Evolutionary conservation across 2,329 filamentous ascomycete species (phyloP), one percentile per base, ranked within the genome.

Genomic region (Fusarium nisikadoi): DNA sequence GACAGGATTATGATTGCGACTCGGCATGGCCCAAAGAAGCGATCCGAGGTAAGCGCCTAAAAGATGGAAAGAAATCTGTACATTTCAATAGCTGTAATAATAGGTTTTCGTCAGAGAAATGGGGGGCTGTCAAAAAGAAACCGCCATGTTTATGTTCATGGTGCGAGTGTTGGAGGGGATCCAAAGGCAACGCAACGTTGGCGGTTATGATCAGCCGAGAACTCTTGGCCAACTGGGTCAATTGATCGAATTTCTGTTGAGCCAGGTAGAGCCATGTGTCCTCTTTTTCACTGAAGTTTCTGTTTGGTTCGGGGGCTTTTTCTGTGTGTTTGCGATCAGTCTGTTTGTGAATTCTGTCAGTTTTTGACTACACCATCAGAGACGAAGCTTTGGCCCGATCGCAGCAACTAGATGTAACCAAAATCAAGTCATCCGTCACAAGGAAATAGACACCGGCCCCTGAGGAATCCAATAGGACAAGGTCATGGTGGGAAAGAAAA

Each of bases 81-180:
- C 54, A 27, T 43, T 42, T 16, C 8, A 19, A 56, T n/a, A 46
- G 25, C 16, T 23, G 42, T 38, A 59, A 73, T 72, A 73, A 72
- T 72, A 72, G 33, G 42, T 67, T 58, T 73, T 70, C 63, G 70
- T 73, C 70, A 72, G 56, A 67, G 66, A 72, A 73, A 73, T 56
- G 57, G 38, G 38, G 33, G 65, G 61, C 49, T 63, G 70, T 67
- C 70, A 72, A 73, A 72, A 70, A 72, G 53, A 72, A 72, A 54
- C 49, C 49, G 25, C 47, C 70, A 66, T 73, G 53, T 70, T 72
- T 73, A 70, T 73, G 70, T 72, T 69, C 58, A 43, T 67, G 55
- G 29, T 64, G 29, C 41, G 43, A 53, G 55, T 57, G 47, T 67
- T 73, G 57, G 58, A 52, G 65, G 71, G 64, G 62, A 50, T 53